phyloP scores from a whole-genome alignment of 495 filamentous ascomycete genomes.

The Penicillium psychrofluorescens region DNA sequence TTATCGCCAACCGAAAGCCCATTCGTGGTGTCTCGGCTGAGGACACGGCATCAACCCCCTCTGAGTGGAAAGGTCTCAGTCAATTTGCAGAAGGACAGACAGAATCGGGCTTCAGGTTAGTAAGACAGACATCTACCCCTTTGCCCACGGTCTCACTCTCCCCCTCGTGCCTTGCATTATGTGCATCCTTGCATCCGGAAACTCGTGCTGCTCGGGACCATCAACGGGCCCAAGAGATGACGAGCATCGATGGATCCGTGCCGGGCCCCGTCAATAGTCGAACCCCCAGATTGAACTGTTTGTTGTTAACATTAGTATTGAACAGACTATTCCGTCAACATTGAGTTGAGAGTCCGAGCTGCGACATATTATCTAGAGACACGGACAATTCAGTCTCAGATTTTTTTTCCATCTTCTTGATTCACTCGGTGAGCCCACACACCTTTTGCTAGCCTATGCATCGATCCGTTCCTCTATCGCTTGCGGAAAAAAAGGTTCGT shows the following conservation, averaged over 20 bases:
- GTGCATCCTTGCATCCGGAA: conserved; percentile 32
- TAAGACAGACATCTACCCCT: conserved; percentile 11
- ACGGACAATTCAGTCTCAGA: conserved; percentile 19
- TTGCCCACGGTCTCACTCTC: conserved; percentile 25
- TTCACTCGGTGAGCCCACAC: conserved; percentile 25
- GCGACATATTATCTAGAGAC: conserved; percentile 25
- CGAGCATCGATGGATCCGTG: conserved; percentile 15
- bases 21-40: conserved; percentile 28
- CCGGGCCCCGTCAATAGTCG: conserved; percentile 13
- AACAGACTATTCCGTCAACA: conserved; percentile 11
- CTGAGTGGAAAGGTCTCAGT: conserved; percentile 18
- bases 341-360: conserved; percentile 1
- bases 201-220: conserved; percentile 21
- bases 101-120: conserved; percentile 24
- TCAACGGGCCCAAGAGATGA: conserved; percentile 24
- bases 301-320: conserved; percentile 34
- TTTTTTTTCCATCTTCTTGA: conserved; percentile 13
- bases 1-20: background rate
- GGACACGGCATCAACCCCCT: conserved; percentile 11
- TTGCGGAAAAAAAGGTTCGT: conserved; percentile 13
- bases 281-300: conserved; percentile 16
- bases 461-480: conserved; percentile 17
- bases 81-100: background rate
- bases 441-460: conserved; percentile 21
- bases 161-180: conserved; percentile 38